Evolutionary conservation across 2,329 filamentous ascomycete species (phyloP).

Genomic region (Pezicula neosporulosa): DNA sequence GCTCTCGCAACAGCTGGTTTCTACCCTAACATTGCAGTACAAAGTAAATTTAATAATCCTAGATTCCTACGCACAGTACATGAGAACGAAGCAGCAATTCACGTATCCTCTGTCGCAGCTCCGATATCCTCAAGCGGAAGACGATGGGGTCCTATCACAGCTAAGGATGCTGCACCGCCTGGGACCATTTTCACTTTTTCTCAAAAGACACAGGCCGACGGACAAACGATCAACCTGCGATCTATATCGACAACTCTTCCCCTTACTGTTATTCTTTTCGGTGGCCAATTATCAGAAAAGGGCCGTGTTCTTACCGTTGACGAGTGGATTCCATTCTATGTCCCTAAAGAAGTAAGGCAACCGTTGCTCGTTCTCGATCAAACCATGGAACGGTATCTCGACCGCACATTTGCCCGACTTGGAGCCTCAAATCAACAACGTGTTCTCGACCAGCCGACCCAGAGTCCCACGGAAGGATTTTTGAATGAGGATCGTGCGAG

Average conservation of each 20-base stretch:
- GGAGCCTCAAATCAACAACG: no score
- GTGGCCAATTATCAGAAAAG: background rate
- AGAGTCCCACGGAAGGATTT: no score
- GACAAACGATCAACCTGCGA: background rate
- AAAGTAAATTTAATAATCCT: background rate
- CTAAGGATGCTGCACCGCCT: background rate
- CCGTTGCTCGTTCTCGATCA: no score
- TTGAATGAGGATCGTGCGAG: no score
- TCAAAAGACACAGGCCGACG: background rate
- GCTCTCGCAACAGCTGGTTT: conserved; percentile 41
- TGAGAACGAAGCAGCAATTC: background rate
- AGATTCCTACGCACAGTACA: background rate
- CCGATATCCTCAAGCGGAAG: background rate
- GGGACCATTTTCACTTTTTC: background rate
- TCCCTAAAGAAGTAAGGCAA: background rate
- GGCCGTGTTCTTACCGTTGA: background rate
- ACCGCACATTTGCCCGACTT: no score
- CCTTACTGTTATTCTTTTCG: background rate
- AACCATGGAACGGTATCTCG: no score
- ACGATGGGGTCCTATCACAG: background rate
- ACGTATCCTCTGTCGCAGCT: background rate
- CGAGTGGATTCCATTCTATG: background rate
- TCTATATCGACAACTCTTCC: background rate
- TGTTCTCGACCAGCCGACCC: no score
- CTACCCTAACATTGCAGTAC: conserved; percentile 39